phyloP scores from a whole-genome alignment of 495 filamentous ascomycete species.

The Lepidopterella palustris region DNA sequence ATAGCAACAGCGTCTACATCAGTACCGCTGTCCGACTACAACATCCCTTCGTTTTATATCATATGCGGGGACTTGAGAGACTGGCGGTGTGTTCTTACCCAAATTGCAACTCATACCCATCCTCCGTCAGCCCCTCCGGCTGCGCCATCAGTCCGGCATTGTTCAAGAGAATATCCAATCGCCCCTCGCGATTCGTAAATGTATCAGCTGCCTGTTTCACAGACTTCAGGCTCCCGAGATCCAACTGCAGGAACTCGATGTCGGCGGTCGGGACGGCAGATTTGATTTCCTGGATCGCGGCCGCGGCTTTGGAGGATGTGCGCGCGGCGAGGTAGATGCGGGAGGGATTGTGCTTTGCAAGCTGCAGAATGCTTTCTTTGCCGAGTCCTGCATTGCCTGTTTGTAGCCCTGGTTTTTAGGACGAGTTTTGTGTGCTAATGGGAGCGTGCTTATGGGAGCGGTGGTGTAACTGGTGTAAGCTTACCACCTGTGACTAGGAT shows the following conservation, averaged over 20 bases:
- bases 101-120: slow-evolving; percentile 57
- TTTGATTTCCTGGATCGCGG: not conserved
- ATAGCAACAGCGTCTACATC: no score
- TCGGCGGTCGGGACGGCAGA: not conserved
- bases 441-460: no score
- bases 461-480: not conserved
- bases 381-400: slow-evolving; percentile 10
- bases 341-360: slow-evolving; percentile 12
- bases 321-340: not conserved
- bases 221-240: not conserved
- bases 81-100: no score
- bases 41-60: no score
- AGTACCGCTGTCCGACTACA: no score
- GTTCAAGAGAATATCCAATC: slow-evolving; percentile 52
- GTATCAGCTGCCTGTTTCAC: not conserved
- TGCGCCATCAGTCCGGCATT: slow-evolving; percentile 65
- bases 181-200: slow-evolving; percentile 9
- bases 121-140: slow-evolving; percentile 43
- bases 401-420: not conserved
- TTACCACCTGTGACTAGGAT: slow-evolving; percentile 14
- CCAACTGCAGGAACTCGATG: not conserved
- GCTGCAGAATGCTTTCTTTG: not conserved
- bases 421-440: no score
- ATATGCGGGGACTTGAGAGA: no score
- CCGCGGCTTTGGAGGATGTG: not conserved